Conservation (phyloP, 2,329 filamentous ascomycete genomes). For the Pestalotiopsis sp. region DNA sequence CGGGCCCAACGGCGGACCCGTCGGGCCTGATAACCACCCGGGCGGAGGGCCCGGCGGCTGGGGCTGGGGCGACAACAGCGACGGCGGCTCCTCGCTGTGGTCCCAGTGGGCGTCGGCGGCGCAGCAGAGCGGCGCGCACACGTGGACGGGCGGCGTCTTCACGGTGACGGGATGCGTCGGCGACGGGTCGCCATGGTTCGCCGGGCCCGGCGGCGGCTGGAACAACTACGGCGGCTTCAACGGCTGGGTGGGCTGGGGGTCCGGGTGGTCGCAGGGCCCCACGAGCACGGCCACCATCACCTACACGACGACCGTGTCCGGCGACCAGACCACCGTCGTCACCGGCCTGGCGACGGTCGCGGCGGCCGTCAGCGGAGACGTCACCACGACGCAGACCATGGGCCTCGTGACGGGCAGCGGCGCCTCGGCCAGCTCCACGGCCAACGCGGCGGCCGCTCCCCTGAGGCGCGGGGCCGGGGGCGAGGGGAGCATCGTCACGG, state of each 20-base stretch:
- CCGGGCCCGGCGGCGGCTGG: constrained; percentile 39
- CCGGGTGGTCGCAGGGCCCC: constrained; percentile 41
- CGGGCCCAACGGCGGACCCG: not conserved
- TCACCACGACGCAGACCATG: constrained; percentile 32
- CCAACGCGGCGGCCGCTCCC: constrained; percentile 4
- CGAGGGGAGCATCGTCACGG: constrained; percentile 30
- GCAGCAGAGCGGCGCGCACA: constrained; percentile 30
- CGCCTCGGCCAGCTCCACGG: constrained; percentile 11
- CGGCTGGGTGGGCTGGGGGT: constrained; percentile 43
- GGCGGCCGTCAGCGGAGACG: constrained; percentile 34
- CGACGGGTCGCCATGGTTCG: constrained; percentile 42
- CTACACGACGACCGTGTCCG: constrained; percentile 32
- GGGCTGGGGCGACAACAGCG: constrained; percentile 14
- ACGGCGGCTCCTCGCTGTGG: constrained; percentile 26
- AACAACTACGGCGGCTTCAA: constrained; percentile 37
- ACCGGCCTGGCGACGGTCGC: constrained; percentile 30
- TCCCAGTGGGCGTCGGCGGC: constrained; percentile 35
- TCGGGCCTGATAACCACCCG: not conserved
- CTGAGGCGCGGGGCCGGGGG: not conserved
- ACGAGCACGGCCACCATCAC: constrained; percentile 39
- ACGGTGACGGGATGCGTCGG: constrained; percentile 46
- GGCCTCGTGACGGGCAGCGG: constrained; percentile 15
- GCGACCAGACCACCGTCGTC: constrained; percentile 25
- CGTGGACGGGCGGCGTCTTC: constrained; percentile 40
- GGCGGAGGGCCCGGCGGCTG: constrained; percentile 16